phyloP scores from a whole-genome alignment of 148 eudicot genomes.

The Silene latifolia region DNA sequence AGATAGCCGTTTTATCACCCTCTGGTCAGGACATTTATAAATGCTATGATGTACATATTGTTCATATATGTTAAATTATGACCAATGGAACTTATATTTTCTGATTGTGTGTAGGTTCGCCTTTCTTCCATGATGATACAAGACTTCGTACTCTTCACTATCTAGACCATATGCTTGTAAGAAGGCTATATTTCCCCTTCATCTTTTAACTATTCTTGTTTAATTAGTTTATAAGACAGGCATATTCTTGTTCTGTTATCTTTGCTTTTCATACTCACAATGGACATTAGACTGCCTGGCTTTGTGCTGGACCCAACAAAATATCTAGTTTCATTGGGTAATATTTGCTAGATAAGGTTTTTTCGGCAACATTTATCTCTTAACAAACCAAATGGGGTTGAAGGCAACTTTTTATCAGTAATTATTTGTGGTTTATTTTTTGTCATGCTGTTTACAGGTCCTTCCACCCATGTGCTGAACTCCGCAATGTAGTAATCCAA shows the following conservation, averaged over 20 bases:
- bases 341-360: neutral
- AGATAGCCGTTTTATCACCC: too few species aligned
- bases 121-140: conserved; percentile 90
- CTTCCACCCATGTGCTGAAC: conserved; percentile 98
- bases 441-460: conserved; percentile 50
- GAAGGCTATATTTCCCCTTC: conserved; percentile 24
- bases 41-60: neutral
- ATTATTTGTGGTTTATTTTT: neutral
- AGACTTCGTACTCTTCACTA: conserved; percentile 99
- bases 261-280: neutral
- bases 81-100: conserved; percentile 8
- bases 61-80: neutral
- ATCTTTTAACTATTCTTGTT: conserved; percentile 1
- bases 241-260: conserved; percentile 12
- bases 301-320: neutral
- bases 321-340: neutral
- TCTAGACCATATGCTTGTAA: conserved; percentile 96
- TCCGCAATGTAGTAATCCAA: conserved; percentile 91
- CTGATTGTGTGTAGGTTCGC: conserved; percentile 51
- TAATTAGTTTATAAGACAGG: neutral
- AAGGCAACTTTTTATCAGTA: neutral
- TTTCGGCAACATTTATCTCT: neutral
- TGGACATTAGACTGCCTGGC: neutral
- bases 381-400: neutral
- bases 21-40: neutral